Conservation (phyloP, 495 filamentous ascomycete species). For the Aspergillus affinis region DNA sequence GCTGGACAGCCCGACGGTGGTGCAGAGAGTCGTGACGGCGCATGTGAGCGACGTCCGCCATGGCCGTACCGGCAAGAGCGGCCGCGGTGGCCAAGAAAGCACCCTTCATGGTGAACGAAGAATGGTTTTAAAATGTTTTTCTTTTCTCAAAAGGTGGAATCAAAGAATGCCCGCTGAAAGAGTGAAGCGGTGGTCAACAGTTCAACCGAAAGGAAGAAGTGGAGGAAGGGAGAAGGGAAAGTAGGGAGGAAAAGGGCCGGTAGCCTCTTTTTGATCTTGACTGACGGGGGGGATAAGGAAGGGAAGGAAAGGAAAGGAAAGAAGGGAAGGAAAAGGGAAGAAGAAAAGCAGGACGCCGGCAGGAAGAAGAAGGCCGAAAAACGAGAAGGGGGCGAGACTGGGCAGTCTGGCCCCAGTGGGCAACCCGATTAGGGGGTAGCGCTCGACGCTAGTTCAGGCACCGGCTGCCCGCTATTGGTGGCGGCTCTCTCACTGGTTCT, state of each 20-base stretch:
- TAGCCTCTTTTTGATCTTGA: conserved; percentile 41
- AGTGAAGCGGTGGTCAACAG: conserved; percentile 84
- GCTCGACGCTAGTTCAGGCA: conserved; percentile 14
- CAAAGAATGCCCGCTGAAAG: conserved; percentile 93
- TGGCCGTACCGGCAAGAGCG: conserved; percentile 62
- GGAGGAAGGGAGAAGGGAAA: conserved; percentile 36
- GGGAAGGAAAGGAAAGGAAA: conserved; percentile 39
- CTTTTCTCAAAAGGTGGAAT: neutral
- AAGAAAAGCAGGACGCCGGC: conserved; percentile 17
- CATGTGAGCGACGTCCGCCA: conserved; percentile 54
- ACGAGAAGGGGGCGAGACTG: conserved; percentile 3
- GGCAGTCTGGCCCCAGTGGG: conserved; percentile 10
- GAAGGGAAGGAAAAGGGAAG: conserved; percentile 28
- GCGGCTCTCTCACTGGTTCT: neutral
- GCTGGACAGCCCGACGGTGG: conserved; percentile 41
- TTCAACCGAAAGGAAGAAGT: conserved; percentile 34
- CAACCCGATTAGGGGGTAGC: conserved; percentile 6
- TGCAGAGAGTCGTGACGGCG: conserved; percentile 63
- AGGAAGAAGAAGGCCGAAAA: conserved; percentile 7
- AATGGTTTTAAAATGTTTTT: conserved; percentile 21
- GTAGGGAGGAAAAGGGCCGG: conserved; percentile 54
- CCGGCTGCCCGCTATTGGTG: conserved; percentile 13
- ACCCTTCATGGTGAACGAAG: conserved; percentile 62
- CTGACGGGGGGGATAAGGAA: conserved; percentile 32
- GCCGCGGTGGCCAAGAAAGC: conserved; percentile 64